Evolutionary conservation across 2,329 filamentous ascomycete genomes (phyloP), one percentile per base, ranked within the genome.

Genomic region (Fusarium dlaminii): DNA sequence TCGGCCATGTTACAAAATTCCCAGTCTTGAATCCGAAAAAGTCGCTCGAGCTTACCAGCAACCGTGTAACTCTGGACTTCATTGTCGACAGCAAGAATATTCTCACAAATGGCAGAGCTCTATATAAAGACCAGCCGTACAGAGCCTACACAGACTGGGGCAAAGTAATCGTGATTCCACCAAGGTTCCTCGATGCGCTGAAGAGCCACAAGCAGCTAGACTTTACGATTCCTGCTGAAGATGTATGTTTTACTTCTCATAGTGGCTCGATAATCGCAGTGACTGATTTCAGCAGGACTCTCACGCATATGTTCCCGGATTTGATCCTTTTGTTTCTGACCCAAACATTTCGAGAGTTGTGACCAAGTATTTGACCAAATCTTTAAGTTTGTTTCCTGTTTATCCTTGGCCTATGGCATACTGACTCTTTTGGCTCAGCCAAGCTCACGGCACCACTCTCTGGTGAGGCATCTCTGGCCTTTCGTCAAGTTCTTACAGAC

Each of bases 101-200:
- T 10, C 51, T 67, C 3, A 5, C n/a, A 1, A 30, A 43, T 7
- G 62, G 42, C 6, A 46, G 48, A 43, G 40, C 61, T 6, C 12
- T 45, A 2, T 59, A 49, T 14, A 66, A 51, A 1, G 24, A 42
- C 13, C 51, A 27, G 5, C 64, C 32, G 0, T 66, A 66, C 5
- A 66, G 63, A 8, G 49, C 43, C 6, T 20, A 66, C 13, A 67
- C 64, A 6, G 61, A 67, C 8, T 49, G 51, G 37, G 64, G 64
- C 3, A 30, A 51, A 5, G 62, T 66, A 3, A 8, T 67, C 12
- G 30, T 67, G 2, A 66, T 67, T 13, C 61, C 64, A 3, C 64
- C 61, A 1, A 5, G 49, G 27, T 66, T 22, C 7, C 11, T 39
- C 3, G 64, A 67, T n/a, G 15, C 30, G 1, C 18, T 67, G 8